phyloP scores from a whole-genome alignment of 441 rosid genomes.

The Syzygium syzygioides region DNA sequence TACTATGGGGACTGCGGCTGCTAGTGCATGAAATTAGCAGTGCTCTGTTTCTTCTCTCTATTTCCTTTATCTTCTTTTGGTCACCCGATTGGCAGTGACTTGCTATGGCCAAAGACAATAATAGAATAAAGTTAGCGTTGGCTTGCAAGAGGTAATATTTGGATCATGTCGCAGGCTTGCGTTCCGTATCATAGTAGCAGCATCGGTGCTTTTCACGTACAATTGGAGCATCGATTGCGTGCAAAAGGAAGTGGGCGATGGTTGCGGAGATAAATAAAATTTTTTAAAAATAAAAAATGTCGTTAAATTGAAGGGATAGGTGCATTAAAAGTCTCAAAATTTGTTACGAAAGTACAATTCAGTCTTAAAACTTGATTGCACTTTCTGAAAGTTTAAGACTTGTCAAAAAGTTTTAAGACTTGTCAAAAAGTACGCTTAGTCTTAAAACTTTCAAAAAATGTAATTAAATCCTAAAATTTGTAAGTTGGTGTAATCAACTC shows the following conservation, averaged over 20 bases:
- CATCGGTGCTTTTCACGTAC: neutral
- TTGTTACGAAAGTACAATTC: too few species aligned
- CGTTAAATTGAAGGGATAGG: too few species aligned
- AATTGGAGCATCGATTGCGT: neutral
- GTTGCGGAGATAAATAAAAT: neutral
- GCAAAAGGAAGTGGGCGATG: neutral
- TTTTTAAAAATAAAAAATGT: too few species aligned
- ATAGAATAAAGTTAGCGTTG: neutral
- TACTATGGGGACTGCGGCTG: neutral
- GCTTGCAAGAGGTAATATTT: neutral
- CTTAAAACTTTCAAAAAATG: too few species aligned
- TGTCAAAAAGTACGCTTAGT: too few species aligned
- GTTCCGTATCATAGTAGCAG: neutral
- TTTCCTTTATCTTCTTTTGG: neutral
- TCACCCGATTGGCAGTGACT: neutral
- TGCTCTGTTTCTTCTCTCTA: neutral
- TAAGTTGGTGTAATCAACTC: too few species aligned
- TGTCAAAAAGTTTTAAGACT: too few species aligned
- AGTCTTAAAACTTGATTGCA: too few species aligned
- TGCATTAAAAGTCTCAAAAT: too few species aligned
- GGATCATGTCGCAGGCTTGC: neutral
- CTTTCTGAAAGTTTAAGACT: too few species aligned
- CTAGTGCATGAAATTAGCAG: neutral
- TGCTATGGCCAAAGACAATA: neutral
- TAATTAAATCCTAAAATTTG: too few species aligned